Evolutionary conservation across 345 rosid species (phyloP).

Genomic region (rapeseed (Brassica napus)): DNA sequence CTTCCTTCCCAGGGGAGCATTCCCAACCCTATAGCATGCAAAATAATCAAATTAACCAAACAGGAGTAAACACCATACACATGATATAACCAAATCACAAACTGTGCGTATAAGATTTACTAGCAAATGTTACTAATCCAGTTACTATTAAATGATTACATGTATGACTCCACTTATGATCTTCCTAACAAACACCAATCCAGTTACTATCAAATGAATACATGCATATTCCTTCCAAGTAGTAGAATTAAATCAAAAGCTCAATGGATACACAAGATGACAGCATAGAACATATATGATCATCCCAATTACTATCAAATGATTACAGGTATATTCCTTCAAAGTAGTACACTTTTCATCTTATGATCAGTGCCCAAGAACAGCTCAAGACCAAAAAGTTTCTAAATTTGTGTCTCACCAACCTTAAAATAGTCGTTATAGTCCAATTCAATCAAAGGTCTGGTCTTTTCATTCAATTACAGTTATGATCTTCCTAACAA

Average conservation of each 20-base stretch:
- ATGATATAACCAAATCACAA: background rate
- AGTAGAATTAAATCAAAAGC: conserved; percentile 1
- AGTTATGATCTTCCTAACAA: background rate
- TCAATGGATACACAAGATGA: background rate
- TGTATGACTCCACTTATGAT: background rate
- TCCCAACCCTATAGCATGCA: conserved; percentile 66
- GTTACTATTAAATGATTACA: background rate
- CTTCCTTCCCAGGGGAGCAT: conserved; percentile 75
- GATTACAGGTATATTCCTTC: background rate
- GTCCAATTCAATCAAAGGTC: background rate
- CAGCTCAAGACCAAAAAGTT: background rate
- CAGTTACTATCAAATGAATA: background rate
- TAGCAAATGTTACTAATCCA: background rate
- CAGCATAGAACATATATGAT: background rate
- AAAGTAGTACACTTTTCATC: background rate
- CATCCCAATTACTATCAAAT: background rate
- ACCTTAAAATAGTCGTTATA: background rate
- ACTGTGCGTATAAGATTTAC: background rate
- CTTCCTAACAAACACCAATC: background rate
- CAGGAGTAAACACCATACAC: background rate
- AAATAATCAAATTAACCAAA: background rate
- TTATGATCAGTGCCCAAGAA: background rate
- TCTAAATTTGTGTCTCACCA: background rate
- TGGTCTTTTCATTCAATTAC: background rate
- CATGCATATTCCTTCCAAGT: conserved; percentile 54